Conservation (phyloP, 2,329 filamentous ascomycete genomes). For the Trichoderma oligosporum region DNA sequence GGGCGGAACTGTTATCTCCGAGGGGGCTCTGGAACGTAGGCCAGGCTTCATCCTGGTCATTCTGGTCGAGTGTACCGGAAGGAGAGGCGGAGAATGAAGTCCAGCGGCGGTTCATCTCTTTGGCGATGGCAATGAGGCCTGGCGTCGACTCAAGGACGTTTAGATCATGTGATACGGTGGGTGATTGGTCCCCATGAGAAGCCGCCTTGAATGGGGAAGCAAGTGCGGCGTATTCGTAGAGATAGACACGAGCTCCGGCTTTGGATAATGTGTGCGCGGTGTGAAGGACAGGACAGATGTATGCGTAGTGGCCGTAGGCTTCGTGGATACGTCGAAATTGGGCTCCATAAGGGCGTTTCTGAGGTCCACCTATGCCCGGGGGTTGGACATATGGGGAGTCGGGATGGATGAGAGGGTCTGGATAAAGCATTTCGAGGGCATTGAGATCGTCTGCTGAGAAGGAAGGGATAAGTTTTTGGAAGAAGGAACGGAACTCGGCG, state of each 20-base stretch:
- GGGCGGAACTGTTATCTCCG: slow-evolving; percentile 20
- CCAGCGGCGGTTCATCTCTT: slow-evolving; percentile 45
- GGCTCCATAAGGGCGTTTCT: slow-evolving; percentile 37
- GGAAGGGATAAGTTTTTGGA: slow-evolving; percentile 56
- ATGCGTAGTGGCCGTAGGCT: slow-evolving; percentile 62
- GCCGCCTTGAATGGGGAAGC: slow-evolving; percentile 36
- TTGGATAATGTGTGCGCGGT: slow-evolving; percentile 44
- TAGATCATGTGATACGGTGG: slow-evolving; percentile 43
- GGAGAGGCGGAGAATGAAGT: slow-evolving; percentile 34
- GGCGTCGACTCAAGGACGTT: slow-evolving; percentile 30
- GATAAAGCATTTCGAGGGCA: slow-evolving; percentile 58
- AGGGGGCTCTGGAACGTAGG: slow-evolving; percentile 44
- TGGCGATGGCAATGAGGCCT: slow-evolving; percentile 38
- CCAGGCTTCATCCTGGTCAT: slow-evolving; percentile 33
- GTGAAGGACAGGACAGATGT: slow-evolving; percentile 61
- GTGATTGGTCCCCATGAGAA: slow-evolving; percentile 47
- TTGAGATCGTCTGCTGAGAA: slow-evolving; percentile 51
- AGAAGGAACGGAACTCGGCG: slow-evolving; percentile 57
- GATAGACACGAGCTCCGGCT: slow-evolving; percentile 41
- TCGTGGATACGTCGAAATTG: slow-evolving; percentile 58
- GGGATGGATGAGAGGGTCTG: slow-evolving; percentile 47
- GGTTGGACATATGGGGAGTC: slow-evolving; percentile 40
- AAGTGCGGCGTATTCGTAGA: slow-evolving; percentile 59
- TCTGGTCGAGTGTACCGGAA: slow-evolving; percentile 23
- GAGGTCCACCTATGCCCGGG: slow-evolving; percentile 27